phyloP scores from a whole-genome alignment of 2,329 filamentous ascomycete species.

The Geosmithia flava region DNA sequence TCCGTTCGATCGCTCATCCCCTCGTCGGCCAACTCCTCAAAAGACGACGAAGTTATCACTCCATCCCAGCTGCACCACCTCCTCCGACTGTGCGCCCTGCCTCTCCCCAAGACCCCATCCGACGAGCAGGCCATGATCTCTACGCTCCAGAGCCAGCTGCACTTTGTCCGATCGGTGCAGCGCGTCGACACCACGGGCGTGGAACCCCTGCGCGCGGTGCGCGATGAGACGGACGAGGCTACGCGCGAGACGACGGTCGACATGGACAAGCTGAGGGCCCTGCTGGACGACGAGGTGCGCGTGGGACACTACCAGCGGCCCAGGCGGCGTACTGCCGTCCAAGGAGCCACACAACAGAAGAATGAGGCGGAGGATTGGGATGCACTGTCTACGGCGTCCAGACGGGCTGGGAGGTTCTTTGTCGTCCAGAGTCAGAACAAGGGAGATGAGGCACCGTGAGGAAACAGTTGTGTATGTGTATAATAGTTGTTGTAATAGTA shows the following conservation, averaged over 20 bases:
- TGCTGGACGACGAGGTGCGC: constrained; percentile 46
- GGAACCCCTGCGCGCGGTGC: constrained; percentile 62
- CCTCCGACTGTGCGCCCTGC: constrained; percentile 79
- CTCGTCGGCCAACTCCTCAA: constrained; percentile 11
- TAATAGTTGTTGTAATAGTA: neutral
- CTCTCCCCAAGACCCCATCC: constrained; percentile 46
- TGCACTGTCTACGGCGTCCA: constrained; percentile 50
- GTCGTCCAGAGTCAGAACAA: constrained; percentile 55
- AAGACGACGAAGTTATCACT: constrained; percentile 37
- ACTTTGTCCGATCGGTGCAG: constrained; percentile 83
- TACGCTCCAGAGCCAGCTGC: constrained; percentile 70
- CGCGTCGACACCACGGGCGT: constrained; percentile 62
- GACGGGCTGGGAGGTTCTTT: constrained; percentile 61
- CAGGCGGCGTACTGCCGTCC: constrained; percentile 13
- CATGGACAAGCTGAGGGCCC: constrained; percentile 40
- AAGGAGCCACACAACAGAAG: constrained; percentile 11
- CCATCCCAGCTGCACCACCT: constrained; percentile 66
- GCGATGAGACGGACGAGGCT: constrained; percentile 62
- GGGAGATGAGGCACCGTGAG: neutral
- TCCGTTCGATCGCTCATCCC: constrained; percentile 68
- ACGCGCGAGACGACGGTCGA: constrained; percentile 48
- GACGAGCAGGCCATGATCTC: constrained; percentile 61
- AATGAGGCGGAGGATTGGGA: constrained; percentile 54
- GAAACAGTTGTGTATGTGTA: neutral
- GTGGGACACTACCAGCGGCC: constrained; percentile 42